phyloP scores from a whole-genome alignment of 2,329 filamentous ascomycete genomes.

The Colletotrichum zoysiae region DNA sequence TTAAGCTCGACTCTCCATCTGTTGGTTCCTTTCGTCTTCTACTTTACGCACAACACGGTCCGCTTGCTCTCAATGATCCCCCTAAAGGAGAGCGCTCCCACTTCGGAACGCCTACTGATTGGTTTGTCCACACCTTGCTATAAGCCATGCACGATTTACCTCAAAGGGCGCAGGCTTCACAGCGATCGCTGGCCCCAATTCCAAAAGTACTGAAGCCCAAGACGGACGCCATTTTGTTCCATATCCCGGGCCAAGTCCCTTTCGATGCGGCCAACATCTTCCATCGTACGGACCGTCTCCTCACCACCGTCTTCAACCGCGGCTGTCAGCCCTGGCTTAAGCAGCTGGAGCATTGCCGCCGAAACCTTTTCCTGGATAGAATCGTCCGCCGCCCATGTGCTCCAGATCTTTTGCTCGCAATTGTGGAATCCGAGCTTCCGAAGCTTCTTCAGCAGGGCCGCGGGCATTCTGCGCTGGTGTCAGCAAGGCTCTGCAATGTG shows the following conservation, averaged over 20 bases:
- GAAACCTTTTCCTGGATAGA: background rate
- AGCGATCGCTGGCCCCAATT: constrained; percentile 18
- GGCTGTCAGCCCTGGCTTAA: constrained; percentile 16
- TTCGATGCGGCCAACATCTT: constrained; percentile 24
- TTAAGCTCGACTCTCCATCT: background rate
- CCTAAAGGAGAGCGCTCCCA: background rate
- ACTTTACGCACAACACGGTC: background rate
- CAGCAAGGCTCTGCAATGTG: background rate
- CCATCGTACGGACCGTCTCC: constrained; percentile 29
- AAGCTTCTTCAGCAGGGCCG: constrained; percentile 25
- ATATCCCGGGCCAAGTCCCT: constrained; percentile 12
- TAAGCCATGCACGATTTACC: background rate
- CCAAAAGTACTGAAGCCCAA: constrained; percentile 28
- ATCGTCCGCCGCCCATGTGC: constrained; percentile 33
- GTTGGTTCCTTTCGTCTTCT: background rate
- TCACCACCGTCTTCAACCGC: constrained; percentile 25
- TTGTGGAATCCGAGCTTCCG: background rate
- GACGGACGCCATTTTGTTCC: constrained; percentile 14
- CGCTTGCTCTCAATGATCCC: background rate
- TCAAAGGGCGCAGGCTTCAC: background rate
- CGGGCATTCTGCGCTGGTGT: constrained; percentile 15
- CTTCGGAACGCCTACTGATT: background rate
- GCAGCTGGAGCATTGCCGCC: background rate
- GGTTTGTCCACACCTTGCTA: background rate
- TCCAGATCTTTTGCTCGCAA: constrained; percentile 31